Conservation (phyloP, 2,329 filamentous ascomycete species). For the Colletotrichum scovillei region DNA sequence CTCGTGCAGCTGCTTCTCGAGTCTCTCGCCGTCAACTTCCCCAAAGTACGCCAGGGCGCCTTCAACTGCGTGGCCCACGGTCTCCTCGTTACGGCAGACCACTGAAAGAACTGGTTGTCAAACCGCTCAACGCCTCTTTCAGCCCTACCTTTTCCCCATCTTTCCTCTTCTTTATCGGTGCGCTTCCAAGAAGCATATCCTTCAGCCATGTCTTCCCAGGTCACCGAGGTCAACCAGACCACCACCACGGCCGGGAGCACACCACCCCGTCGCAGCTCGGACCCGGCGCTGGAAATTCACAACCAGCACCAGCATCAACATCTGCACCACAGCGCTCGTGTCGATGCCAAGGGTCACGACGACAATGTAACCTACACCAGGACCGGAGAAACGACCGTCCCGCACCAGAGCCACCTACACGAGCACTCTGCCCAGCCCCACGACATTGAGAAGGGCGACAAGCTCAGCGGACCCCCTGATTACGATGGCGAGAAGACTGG, state of each 20-base stretch:
- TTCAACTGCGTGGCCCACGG: slow-evolving; percentile 17
- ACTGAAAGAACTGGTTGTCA: slow-evolving; percentile 7
- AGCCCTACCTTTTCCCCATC: neutral
- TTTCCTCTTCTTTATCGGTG: neutral
- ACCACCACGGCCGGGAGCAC: slow-evolving; percentile 21
- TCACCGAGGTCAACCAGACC: slow-evolving; percentile 30
- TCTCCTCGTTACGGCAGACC: neutral
- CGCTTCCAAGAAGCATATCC: slow-evolving; percentile 4
- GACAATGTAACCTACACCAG: slow-evolving; percentile 62
- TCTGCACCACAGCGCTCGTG: slow-evolving; percentile 52
- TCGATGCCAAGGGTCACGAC: slow-evolving; percentile 45
- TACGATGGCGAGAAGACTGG: slow-evolving; percentile 55
- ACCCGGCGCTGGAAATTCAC: slow-evolving; percentile 48
- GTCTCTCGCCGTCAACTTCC: slow-evolving; percentile 15
- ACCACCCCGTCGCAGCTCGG: slow-evolving; percentile 42
- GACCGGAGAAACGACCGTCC: slow-evolving; percentile 51
- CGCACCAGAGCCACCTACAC: slow-evolving; percentile 46
- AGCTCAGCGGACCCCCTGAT: slow-evolving; percentile 43
- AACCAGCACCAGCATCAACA: slow-evolving; percentile 58
- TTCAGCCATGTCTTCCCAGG: slow-evolving; percentile 28
- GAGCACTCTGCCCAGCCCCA: slow-evolving; percentile 40
- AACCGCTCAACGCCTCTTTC: slow-evolving; percentile 1
- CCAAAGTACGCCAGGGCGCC: slow-evolving; percentile 12
- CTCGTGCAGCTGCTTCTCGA: slow-evolving; percentile 22
- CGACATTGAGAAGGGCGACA: slow-evolving; percentile 41